Base-by-base conservation (phyloP, 345 rosid genomes). In the Carallia brachiata region DNA sequence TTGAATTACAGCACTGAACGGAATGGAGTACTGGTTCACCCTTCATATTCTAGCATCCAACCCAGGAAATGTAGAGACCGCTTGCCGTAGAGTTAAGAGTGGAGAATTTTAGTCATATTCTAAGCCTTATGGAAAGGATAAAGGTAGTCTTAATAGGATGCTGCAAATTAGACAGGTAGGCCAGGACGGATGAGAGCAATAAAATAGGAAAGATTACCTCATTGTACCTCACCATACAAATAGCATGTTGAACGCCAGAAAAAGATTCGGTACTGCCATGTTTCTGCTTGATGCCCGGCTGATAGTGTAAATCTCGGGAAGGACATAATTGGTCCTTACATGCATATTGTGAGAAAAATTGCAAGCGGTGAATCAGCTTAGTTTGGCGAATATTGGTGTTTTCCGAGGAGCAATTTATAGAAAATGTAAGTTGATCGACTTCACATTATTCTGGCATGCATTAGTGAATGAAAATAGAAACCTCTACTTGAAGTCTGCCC, bases 1-100 rank as follows among this genome's bases (percentile, higher is more conserved):
- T 85, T 91, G 79, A 89, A 89, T 71, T 89, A 61, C 96, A 94
- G 78, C 98, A 91, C 37, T 90, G 97, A 78, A 85, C 87, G 36
- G 93, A 94, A 85, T 88, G 36, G 93, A 94, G 81, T 91, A 90
- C 73, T 94, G 98, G 97, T 83, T 91, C 59, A 87, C 97, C 61
- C 90, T 90, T 64, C 96, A 94, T 79, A 79, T 94, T 54, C 86
- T 91, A 71, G 83, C 92, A 72, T 90, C 97, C 54, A 82, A 83
- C 67, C 73, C 28, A 37, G 65, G 68, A 36, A 73, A 67, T 63
- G 64, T 78, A 39, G 73, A 55, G 77, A 87, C 90, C 78, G 88
- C 23, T 23, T 23, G 23, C 23, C 23, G 23, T 23, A 23, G 23
- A 23, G 23, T 23, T 23, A 23, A 90, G 65, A 92, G 90, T 59